Evolutionary conservation across 345 rosid species (phyloP).

Genomic region (Arabidopsis arenosa): DNA sequence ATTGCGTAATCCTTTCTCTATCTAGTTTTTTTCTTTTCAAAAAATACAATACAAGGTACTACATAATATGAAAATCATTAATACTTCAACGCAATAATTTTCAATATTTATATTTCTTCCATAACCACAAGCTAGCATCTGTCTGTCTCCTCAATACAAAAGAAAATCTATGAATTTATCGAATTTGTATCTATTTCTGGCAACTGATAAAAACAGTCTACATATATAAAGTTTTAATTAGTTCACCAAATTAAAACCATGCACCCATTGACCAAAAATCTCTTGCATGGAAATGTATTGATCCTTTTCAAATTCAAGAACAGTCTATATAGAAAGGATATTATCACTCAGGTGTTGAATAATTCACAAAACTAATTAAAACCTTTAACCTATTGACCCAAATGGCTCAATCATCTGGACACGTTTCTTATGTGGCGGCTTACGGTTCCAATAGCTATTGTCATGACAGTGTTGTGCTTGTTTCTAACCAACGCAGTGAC

Average conservation of each 20-base stretch:
- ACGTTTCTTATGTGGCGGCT: background rate
- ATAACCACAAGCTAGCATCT: too few species aligned
- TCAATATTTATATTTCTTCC: too few species aligned
- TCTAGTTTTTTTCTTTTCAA: too few species aligned
- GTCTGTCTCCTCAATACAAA: background rate
- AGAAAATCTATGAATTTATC: too few species aligned
- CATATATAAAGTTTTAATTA: too few species aligned
- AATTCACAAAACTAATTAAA: constrained; percentile 4
- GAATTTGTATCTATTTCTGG: too few species aligned
- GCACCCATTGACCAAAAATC: too few species aligned
- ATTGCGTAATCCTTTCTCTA: background rate
- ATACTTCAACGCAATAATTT: too few species aligned
- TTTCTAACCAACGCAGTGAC: background rate
- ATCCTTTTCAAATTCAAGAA: background rate
- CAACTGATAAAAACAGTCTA: too few species aligned
- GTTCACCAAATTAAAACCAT: too few species aligned
- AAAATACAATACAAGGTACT: too few species aligned
- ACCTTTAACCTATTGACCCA: background rate
- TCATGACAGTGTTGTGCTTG: constrained; percentile 14
- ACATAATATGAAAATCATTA: too few species aligned
- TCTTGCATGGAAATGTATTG: background rate
- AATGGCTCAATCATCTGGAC: constrained; percentile 12
- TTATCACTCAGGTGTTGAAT: background rate
- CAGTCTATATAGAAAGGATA: background rate
- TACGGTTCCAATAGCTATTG: background rate